Base-by-base conservation (phyloP, 345 rosid genomes). In the Luvunga scandens region DNA sequence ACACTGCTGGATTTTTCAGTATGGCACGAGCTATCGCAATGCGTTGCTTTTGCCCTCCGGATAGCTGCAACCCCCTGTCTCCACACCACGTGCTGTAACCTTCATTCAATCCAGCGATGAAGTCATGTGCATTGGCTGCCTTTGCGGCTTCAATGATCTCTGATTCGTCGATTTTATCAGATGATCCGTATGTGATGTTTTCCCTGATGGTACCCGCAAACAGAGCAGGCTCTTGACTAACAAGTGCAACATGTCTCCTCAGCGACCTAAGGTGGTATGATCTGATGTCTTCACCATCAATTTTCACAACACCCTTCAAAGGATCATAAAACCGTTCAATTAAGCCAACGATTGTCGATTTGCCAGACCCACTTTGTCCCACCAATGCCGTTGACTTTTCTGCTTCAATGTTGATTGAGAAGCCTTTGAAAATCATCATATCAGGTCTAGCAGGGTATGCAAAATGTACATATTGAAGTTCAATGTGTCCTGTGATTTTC, bases 311-410 rank as follows among this genome's bases (percentile, higher is more conserved):
- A 1, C 95, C 95, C 18, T 65, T 80, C 0, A 38, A 69, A 0
- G 95, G 92, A 21, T 93, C 92, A n/a, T 93, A 90, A 24, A 88
- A 93, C 66, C 95, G 78, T 64, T 91, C 90, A 36, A 91, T 86
- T 50, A 93, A 59, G 12, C 90, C 86, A 36, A 90, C 86, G 25
- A 91, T 78, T 0, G 92, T 93, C 8, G 97, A 91, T 56, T 93
- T 93, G 4, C 97, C 95, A 0, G 91, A 93, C 16, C 93, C 97
- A n/a, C 97, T 91, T 75, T 86, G 89, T 55, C 97, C 93, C 3
- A 92, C 93, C 19, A 92, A 68, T 8, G 92, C 97, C 0, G 89
- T 88, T 24, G 95, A 39, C 87, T 80, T 86, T 90, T 3, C 89
- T 93, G 88, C 84, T 28, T 88, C 85, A 5, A 93, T 83, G 10